Evolutionary conservation across 805 yeast genomes (phyloP).

Genomic region (Nakazawaea ishiwadae): DNA sequence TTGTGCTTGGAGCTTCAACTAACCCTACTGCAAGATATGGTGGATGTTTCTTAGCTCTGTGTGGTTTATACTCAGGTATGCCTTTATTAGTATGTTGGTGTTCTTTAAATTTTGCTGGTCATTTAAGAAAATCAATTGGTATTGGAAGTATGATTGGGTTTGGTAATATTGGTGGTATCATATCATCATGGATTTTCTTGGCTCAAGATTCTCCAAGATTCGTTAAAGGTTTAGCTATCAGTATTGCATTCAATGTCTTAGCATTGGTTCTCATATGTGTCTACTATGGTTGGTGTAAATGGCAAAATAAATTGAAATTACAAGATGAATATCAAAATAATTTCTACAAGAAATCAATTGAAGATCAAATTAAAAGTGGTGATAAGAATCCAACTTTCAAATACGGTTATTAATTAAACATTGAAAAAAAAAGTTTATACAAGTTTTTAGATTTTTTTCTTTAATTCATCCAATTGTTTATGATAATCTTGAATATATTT

Average conservation of each 20-base stretch:
- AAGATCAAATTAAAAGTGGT: constrained; percentile 31
- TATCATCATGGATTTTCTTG: constrained; percentile 54
- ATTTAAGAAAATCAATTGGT: constrained; percentile 47
- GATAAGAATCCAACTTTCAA: constrained; percentile 19
- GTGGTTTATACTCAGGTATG: constrained; percentile 61
- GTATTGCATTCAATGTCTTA: constrained; percentile 41
- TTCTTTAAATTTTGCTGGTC: constrained; percentile 59
- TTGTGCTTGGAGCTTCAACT: constrained; percentile 43
- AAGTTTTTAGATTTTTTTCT: constrained; percentile 2
- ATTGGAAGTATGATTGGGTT: constrained; percentile 58
- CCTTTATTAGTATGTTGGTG: constrained; percentile 69
- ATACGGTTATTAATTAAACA: constrained; percentile 4
- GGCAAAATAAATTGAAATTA: constrained; percentile 32
- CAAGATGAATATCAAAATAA: constrained; percentile 24
- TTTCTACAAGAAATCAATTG: constrained; percentile 24
- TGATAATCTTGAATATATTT: constrained; percentile 56
- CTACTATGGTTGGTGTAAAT: constrained; percentile 26
- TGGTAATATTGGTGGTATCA: constrained; percentile 71
- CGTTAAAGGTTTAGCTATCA: constrained; percentile 47
- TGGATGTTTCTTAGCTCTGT: constrained; percentile 56
- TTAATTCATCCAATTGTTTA: constrained; percentile 42
- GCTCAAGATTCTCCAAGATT: constrained; percentile 55
- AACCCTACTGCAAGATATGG: constrained; percentile 46
- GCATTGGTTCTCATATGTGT: constrained; percentile 32
- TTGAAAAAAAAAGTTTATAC: too few species aligned